Conservation (phyloP, 2,329 filamentous ascomycete genomes). For the Tolypocladium cylindrosporum region DNA sequence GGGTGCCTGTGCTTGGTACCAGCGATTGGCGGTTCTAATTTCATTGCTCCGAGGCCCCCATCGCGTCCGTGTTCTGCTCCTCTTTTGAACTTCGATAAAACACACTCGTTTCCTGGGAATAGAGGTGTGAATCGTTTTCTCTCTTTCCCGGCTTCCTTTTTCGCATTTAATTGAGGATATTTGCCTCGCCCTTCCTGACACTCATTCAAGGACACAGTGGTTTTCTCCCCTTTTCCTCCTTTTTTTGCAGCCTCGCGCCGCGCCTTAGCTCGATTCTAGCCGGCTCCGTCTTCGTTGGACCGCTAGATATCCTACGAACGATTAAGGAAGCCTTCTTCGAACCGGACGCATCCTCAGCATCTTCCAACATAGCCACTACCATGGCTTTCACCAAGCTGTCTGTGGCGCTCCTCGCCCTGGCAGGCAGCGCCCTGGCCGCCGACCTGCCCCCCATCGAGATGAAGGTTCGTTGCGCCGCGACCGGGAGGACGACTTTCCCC, state of each 20-base stretch:
- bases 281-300: neutral
- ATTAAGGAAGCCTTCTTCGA: neutral
- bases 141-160: neutral
- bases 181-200: conserved; percentile 4
- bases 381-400: conserved; percentile 24
- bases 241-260: neutral
- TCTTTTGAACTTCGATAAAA: neutral
- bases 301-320: neutral
- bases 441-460: conserved; percentile 51
- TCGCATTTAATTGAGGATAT: neutral
- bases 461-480: conserved; percentile 44
- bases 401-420: conserved; percentile 27
- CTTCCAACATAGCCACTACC: conserved; percentile 5
- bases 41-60: neutral
- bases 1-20: neutral
- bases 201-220: conserved; percentile 2
- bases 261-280: neutral
- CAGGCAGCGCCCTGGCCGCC: conserved; percentile 30
- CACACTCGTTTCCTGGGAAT: neutral
- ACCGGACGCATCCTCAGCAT: neutral
- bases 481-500: neutral
- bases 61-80: neutral
- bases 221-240: too few species aligned
- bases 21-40: neutral
- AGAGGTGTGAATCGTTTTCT: neutral